Evolutionary conservation across 2,329 filamentous ascomycete genomes (phyloP).

Genomic region (Cordyceps pruinosa): DNA sequence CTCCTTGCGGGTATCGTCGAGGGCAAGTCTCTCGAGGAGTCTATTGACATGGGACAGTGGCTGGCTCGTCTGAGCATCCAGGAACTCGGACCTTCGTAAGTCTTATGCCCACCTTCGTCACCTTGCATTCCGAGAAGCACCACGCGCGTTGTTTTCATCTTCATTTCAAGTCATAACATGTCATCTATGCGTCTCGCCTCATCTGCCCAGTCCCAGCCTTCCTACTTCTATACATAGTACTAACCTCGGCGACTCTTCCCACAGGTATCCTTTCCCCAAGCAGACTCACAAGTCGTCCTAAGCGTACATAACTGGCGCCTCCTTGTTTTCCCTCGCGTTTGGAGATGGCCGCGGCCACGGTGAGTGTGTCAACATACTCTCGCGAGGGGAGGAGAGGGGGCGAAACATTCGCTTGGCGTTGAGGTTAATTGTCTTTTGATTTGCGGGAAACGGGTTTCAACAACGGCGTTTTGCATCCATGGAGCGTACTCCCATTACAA

Average conservation of each 20-base stretch:
- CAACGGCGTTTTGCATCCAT: conserved; percentile 41
- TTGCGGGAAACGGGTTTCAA: conserved; percentile 44
- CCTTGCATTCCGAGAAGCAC: conserved; percentile 1
- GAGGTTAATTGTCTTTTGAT: conserved; percentile 22
- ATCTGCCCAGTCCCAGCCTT: background rate
- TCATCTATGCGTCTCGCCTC: conserved; percentile 1
- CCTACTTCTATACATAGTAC: background rate
- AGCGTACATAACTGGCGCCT: conserved; percentile 10
- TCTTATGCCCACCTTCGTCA: conserved; percentile 25
- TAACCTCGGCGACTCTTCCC: conserved; percentile 11
- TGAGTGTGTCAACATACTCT: background rate
- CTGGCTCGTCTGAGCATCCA: conserved; percentile 88
- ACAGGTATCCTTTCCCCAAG: conserved; percentile 75
- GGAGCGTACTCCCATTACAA: conserved; percentile 12
- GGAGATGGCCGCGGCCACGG: conserved; percentile 12
- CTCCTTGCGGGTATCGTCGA: conserved; percentile 85
- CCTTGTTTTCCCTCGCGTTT: conserved; percentile 15
- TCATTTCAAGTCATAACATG: conserved; percentile 10
- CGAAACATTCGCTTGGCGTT: conserved; percentile 31
- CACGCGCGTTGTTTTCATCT: background rate
- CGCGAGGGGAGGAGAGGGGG: background rate
- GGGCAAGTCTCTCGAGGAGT: conserved; percentile 70
- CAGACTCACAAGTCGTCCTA: conserved; percentile 57
- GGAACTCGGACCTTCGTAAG: conserved; percentile 92
- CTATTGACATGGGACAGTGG: conserved; percentile 93